phyloP scores from a whole-genome alignment of 257 asterid species.

The Solanum lignicaule region DNA sequence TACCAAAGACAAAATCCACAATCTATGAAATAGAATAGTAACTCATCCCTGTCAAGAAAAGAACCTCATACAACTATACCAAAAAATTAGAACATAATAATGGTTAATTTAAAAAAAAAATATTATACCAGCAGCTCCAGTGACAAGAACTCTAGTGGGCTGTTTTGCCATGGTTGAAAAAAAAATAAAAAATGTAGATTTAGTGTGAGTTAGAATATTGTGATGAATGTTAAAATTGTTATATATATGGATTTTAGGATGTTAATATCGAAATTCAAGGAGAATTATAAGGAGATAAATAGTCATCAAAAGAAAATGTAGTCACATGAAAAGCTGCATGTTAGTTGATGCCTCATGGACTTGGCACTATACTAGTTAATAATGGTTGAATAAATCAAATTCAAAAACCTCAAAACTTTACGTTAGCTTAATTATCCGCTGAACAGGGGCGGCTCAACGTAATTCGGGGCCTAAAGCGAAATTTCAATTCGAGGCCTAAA shows the following conservation, averaged over 20 bases:
- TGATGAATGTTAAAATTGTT: background rate
- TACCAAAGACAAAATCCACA: constrained; percentile 40
- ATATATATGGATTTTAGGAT: background rate
- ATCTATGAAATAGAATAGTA: constrained; percentile 50
- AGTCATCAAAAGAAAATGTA: background rate
- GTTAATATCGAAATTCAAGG: constrained; percentile 6
- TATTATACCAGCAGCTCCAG: constrained; percentile 21
- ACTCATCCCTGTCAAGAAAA: constrained; percentile 39
- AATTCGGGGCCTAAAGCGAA: too few species aligned
- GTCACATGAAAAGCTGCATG: constrained; percentile 1
- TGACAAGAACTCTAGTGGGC: constrained; percentile 29
- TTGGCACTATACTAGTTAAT: background rate
- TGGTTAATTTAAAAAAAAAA: background rate
- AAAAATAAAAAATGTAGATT: background rate
- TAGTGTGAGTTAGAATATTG: background rate
- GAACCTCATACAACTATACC: constrained; percentile 19
- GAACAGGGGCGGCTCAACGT: too few species aligned
- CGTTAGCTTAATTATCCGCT: too few species aligned
- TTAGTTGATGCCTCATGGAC: background rate
- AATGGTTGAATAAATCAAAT: background rate
- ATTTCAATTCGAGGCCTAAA: too few species aligned
- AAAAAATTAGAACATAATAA: background rate
- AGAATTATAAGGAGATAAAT: background rate
- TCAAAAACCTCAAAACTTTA: background rate
- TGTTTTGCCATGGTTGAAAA: constrained; percentile 8